Base-by-base conservation (phyloP, 2,329 filamentous ascomycete species). In the Phialophora verrucosa region DNA sequence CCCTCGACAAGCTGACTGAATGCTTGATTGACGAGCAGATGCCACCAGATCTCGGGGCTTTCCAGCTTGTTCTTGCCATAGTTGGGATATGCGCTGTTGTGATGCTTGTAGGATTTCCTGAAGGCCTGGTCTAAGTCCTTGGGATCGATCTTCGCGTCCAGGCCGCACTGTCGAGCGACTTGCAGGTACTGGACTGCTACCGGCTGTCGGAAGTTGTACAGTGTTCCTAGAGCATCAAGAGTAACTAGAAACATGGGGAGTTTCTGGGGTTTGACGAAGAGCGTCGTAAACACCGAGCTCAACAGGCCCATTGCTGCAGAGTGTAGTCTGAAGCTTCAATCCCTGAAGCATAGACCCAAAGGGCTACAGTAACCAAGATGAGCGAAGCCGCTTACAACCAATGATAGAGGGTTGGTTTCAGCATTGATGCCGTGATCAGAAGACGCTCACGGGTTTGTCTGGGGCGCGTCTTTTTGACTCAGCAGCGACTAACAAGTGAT, bases 201-300 rank as follows among this genome's bases (percentile, higher is more conserved):
- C 1, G 80, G 76, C 3, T 71, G 69, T 63, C 76, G 76, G 0
- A 81, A 80, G 59, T 78, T 70, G 70, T 82, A 82, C 56, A 83
- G 67, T 2, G 81, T 83, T 25, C 76, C 77, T 64, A 82, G 80
- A 38, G 80, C 80, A 71, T 83, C 81, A 49, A 82, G 72, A 38
- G 80, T 82, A 23, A 82, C 73, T 38, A 82, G 76, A 29, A 82
- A 60, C 23, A 59, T 54, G 4, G 68, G 68, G 11, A 65, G 32
- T 42, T 53, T 55, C 32, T 51, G 20, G 20, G 20, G 49, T 23
- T 29, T 29, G n/a, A 29, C 25, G 20, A 51, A 51, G 49, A 27
- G 20, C 14, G 55, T 57, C 29, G 25, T 59, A 38, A 32, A 54
- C n/a, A 64, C 12, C 7, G 61, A 57, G 23, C 56, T 63, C 54